Evolutionary conservation across 495 filamentous ascomycete genomes (phyloP).

Genomic region (Trichocladium antarcticum): DNA sequence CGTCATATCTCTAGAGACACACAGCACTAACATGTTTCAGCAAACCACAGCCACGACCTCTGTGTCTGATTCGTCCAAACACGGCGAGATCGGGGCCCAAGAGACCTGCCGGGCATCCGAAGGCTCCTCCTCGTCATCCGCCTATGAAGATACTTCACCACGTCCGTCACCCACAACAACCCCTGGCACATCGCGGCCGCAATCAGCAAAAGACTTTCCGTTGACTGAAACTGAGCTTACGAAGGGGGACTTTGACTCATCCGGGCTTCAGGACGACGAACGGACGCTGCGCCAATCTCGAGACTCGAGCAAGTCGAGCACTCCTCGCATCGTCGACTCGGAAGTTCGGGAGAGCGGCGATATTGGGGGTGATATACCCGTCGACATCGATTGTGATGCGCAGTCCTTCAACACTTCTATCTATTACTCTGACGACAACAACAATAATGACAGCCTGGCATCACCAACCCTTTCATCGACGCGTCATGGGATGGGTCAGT

Average conservation of each 20-base stretch:
- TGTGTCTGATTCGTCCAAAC: constrained; percentile 1
- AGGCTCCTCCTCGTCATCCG: constrained; percentile 36
- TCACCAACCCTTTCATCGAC: not conserved
- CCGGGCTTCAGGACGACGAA: constrained; percentile 15
- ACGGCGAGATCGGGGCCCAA: constrained; percentile 7
- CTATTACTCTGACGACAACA: constrained; percentile 13
- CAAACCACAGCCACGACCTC: not conserved
- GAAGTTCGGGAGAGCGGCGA: constrained; percentile 1
- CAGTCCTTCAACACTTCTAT: constrained; percentile 19
- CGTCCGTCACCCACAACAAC: constrained; percentile 33
- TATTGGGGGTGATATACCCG: constrained; percentile 19
- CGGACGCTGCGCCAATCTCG: constrained; percentile 14
- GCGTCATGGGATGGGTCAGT: not conserved
- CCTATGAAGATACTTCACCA: constrained; percentile 33
- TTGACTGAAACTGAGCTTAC: constrained; percentile 5
- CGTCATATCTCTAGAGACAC: too few species aligned
- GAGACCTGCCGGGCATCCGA: constrained; percentile 26
- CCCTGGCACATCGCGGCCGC: constrained; percentile 38
- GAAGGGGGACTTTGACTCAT: not conserved
- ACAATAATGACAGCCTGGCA: constrained; percentile 1
- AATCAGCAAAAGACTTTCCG: constrained; percentile 29
- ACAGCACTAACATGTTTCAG: too few species aligned
- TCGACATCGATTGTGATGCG: constrained; percentile 31
- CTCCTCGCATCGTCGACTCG: constrained; percentile 14
- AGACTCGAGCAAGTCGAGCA: constrained; percentile 20